Evolutionary conservation across 331 rosid genomes (phyloP), one percentile per base, ranked within the genome.

Genomic region (Rhamnella rubrinervis): DNA sequence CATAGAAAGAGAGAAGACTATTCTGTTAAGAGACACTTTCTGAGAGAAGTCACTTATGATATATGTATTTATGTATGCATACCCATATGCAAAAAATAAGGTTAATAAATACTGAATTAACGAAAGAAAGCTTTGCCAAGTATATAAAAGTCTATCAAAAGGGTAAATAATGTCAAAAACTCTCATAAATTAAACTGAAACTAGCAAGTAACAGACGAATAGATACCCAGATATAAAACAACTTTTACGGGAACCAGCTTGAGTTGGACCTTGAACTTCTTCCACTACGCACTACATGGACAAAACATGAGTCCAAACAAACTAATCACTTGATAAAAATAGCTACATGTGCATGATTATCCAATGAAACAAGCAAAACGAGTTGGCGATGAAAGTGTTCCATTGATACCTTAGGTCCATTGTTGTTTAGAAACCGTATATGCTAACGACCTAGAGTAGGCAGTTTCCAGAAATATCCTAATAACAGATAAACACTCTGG

Each of bases 181-280:
- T 1, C 35, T 40, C 18, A 38, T 19, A 65, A 20, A 10, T 20
- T 6, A 62, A n/a, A 28, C n/a, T n/a, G n/a, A 61, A 41, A 41
- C 31, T 16, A 37, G 18, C 40, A 17, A 66, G 58, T 61, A 65
- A 73, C 21, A 14, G 19, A 19, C 55, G 68, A 31, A 57, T 25
- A 72, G 75, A 77, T 84, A 87, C 98, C 98, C 98, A 61, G 97
- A 81, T 76, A 93, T 88, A 75, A 93, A 93, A 62, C 97, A 95
- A 38, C 84, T 86, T 85, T 93, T 93, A 78, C 96, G 89, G 61
- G 96, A 75, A 61, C 96, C 95, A 75, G 96, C 96, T 78, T 85
- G 93, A 59, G 92, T 68, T 71, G 98, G 97, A 70, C 96, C 96
- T 77, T 87, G 97, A 76, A 85, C 95, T 85, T 93, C 98, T 86